Evolutionary conservation across 2,329 filamentous ascomycete species (phyloP).

Genomic region (Cordyceps javanica): DNA sequence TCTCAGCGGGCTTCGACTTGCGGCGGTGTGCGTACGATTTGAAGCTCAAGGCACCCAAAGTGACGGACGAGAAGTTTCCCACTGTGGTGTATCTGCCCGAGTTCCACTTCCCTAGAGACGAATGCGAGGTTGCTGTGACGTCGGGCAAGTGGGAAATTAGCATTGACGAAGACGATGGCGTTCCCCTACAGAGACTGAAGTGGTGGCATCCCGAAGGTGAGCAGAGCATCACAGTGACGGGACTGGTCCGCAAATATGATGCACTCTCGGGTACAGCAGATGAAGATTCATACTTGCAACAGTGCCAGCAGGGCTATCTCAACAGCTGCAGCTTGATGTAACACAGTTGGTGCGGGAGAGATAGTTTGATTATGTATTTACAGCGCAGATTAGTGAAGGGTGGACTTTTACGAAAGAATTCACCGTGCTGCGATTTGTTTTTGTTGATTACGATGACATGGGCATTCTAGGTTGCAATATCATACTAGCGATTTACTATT

Average conservation of each 20-base stretch:
- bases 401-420: background rate
- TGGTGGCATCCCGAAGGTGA: slow-evolving; percentile 93
- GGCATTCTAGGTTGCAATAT: background rate
- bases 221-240: slow-evolving; percentile 71
- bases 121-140: slow-evolving; percentile 66
- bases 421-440: background rate
- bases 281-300: slow-evolving; percentile 73
- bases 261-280: slow-evolving; percentile 54
- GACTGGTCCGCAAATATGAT: slow-evolving; percentile 61
- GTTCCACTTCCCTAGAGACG: slow-evolving; percentile 79
- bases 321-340: slow-evolving; percentile 50
- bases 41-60: slow-evolving; percentile 54
- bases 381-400: background rate
- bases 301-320: slow-evolving; percentile 46
- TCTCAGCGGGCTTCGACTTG: slow-evolving; percentile 75
- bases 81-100: slow-evolving; percentile 84
- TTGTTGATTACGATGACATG: background rate
- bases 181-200: slow-evolving; percentile 66
- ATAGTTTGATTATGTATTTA: background rate
- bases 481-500: background rate
- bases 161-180: slow-evolving; percentile 62
- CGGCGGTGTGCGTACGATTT: slow-evolving; percentile 71
- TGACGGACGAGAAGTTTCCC: slow-evolving; percentile 57
- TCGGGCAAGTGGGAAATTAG: slow-evolving; percentile 88
- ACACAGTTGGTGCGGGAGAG: no score